These are phyloP conservation scores for Lentinula boryana DNA, from an alignment of 768 basidiomycete genomes.

Conservation along the genomic window DNA sequence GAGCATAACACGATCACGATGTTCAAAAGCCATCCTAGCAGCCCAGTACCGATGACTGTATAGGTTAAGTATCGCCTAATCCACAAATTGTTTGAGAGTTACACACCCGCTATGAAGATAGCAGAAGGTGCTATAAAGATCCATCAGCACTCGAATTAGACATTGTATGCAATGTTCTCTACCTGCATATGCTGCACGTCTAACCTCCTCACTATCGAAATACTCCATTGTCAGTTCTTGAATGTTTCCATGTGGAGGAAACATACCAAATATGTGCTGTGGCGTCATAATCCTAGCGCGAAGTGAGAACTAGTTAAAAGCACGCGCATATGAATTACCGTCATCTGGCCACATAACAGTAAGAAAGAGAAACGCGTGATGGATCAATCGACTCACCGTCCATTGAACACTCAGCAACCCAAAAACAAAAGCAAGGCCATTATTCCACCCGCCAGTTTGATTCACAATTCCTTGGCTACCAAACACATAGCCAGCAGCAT, in stretches of 20 bases:
- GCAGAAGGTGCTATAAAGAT: slow-evolving; percentile 42
- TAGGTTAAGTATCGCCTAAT: neutral
- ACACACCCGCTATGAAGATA: slow-evolving; percentile 52
- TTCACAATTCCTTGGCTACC: slow-evolving; percentile 70
- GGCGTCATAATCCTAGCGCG: slow-evolving; percentile 64
- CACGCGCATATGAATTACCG: slow-evolving; percentile 28
- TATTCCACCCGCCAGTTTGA: slow-evolving; percentile 73
- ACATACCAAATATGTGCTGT: slow-evolving; percentile 78
- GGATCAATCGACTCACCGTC: slow-evolving; percentile 46
- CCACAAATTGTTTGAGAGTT: neutral
- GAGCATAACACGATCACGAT: slow-evolving; percentile 84
- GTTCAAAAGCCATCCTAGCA: slow-evolving; percentile 83
- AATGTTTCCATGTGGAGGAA: slow-evolving; percentile 1
- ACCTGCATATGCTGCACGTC: slow-evolving; percentile 75
- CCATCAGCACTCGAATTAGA: neutral
- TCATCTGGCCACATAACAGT: slow-evolving; percentile 36
- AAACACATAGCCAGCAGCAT: slow-evolving; percentile 75
- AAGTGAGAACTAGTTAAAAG: neutral
- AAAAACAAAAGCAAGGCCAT: slow-evolving; percentile 78
- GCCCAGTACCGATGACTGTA: slow-evolving; percentile 65
- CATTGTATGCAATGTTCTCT: slow-evolving; percentile 18
- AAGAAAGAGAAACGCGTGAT: neutral
- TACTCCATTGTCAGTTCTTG: neutral
- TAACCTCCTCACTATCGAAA: slow-evolving; percentile 63
- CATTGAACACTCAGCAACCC: slow-evolving; percentile 85